Evolutionary conservation across 1,284 basidiomycete species (phyloP).

Genomic region (Leucoagaricus sp.): DNA sequence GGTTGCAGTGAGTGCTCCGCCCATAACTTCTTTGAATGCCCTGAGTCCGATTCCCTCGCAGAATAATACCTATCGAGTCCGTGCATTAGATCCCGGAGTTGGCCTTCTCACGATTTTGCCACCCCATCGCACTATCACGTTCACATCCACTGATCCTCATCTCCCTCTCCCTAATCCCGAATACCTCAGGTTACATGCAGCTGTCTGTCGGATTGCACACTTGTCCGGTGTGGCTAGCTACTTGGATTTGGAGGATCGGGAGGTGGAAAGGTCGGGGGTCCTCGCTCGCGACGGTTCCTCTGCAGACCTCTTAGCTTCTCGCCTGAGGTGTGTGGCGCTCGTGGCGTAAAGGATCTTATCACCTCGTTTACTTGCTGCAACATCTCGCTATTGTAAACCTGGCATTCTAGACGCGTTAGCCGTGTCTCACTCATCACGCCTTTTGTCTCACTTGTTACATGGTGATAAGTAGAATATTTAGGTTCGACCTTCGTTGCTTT

Average conservation of each 20-base stretch:
- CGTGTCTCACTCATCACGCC: too few relatives aligned
- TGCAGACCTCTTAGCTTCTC: neutral
- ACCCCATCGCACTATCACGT: neutral
- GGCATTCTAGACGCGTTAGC: too few relatives aligned
- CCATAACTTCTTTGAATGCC: neutral
- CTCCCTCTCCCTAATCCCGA: constrained; percentile 13
- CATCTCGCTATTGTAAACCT: too few relatives aligned
- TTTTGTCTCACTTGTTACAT: too few relatives aligned
- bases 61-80: too few relatives aligned
- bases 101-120: neutral
- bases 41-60: neutral
- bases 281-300: constrained; percentile 8
- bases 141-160: constrained; percentile 1
- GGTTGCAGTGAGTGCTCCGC: neutral
- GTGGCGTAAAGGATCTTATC: too few relatives aligned
- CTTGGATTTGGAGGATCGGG: constrained; percentile 8
- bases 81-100: too few relatives aligned
- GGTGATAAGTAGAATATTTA: too few relatives aligned
- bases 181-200: constrained; percentile 19
- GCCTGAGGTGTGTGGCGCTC: too few relatives aligned
- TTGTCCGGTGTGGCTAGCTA: constrained; percentile 19
- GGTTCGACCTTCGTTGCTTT: too few relatives aligned
- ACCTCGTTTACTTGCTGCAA: too few relatives aligned
- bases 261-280: constrained; percentile 6
- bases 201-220: constrained; percentile 15